Evolutionary conservation across 208 protist species (phyloP), one percentile per base, ranked within the genome.

Genomic region (Wallacemonas rigidus): DNA sequence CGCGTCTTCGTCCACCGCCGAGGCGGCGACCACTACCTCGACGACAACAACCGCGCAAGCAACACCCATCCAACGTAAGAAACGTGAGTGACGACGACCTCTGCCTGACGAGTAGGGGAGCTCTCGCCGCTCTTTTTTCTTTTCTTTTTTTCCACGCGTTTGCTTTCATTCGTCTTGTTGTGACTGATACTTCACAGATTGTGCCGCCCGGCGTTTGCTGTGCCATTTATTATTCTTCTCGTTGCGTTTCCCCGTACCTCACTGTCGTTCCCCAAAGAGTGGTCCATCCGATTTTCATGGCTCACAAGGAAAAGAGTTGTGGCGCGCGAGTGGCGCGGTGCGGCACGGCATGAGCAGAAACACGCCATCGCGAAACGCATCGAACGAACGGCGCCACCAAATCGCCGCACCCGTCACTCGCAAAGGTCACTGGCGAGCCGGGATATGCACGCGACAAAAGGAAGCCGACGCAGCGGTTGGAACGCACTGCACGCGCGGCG

Each of bases 61-160:
- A 8, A 65, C 60, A 3, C 60, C 60, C 4, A 65, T 65, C 40
- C 38, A 44, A 26, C 36, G 60, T 11, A 44, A 36, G 38, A 65
- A 65, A 50, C 60, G 60, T 41, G 60, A 38, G 41, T 65, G 15
- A 56, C 51, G 0, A 26, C 26, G 26, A 26, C 26, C 26, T 26
- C 26, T 26, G 26, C 45, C 8, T 50, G 45, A 6, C 8, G 8
- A 50, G 45, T 14, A 12, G 8, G 6, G 45, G 45, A 14, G 6
- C 45, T 50, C 45, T 50, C 0, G 45, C 12, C 12, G 6, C 12
- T 50, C 45, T 50, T 50, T 50, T 15, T 6, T 62, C 43, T 41
- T 62, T 38, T 62, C 38, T 62, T 62, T 62, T 38, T 36, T 12
- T 50, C 45, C 45, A 6, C 45, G 6, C 6, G 6, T 50, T 50